These are phyloP conservation scores for Penicillium sp. DNA, from an alignment of 2,329 filamentous ascomycete species.

Conservation along the genomic window DNA sequence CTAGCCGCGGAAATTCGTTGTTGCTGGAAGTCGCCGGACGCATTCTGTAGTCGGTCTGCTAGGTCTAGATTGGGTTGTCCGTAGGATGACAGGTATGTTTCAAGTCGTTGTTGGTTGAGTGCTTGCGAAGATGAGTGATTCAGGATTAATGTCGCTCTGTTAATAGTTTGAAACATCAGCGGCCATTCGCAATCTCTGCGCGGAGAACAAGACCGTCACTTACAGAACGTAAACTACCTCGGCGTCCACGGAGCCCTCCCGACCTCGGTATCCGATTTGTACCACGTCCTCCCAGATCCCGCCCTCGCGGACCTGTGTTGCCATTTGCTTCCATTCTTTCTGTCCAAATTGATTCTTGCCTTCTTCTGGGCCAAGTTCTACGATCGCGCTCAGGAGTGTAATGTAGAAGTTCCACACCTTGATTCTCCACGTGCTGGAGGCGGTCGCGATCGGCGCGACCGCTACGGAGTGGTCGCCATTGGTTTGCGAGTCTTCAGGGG, in stretches of 20 bases:
- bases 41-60: constrained; percentile 58
- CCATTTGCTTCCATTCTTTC: constrained; percentile 79
- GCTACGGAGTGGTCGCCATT: constrained; percentile 50
- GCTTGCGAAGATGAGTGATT: constrained; percentile 84
- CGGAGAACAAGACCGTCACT: constrained; percentile 28
- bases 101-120: constrained; percentile 82
- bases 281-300: constrained; percentile 95
- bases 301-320: constrained; percentile 82
- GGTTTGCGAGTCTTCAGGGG: constrained; percentile 39
- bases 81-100: constrained; percentile 81
- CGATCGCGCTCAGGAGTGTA: constrained; percentile 85
- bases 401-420: constrained; percentile 98
- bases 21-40: constrained; percentile 31
- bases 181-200: background rate
- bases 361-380: constrained; percentile 86
- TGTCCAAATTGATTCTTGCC: constrained; percentile 86
- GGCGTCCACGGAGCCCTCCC: constrained; percentile 87
- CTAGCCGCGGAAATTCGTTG: constrained; percentile 45
- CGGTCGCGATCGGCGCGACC: constrained; percentile 73
- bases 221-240: constrained; percentile 73
- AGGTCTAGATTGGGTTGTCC: constrained; percentile 73
- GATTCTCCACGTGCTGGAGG: constrained; percentile 78
- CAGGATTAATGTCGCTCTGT: constrained; percentile 81
- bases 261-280: constrained; percentile 79
- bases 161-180: constrained; percentile 2